Conservation (phyloP, 177 flowering plant genomes). For the Telopea speciosissima region DNA sequence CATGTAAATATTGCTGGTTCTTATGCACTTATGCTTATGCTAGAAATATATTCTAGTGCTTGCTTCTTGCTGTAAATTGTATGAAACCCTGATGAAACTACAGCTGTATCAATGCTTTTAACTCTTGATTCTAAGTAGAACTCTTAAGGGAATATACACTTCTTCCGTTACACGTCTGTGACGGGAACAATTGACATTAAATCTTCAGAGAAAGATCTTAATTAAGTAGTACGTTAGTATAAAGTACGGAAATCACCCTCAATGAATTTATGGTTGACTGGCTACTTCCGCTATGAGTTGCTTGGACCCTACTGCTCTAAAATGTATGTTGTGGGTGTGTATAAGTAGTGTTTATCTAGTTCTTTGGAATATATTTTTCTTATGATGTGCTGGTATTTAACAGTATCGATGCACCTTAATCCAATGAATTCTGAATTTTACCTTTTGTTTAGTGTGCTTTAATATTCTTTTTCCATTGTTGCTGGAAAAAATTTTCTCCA, state of each 20-base stretch:
- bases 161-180: neutral
- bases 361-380: too few species aligned
- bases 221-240: neutral
- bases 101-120: neutral
- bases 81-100: neutral
- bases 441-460: too few species aligned
- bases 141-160: neutral
- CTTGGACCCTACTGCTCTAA: too few species aligned
- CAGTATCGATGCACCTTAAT: too few species aligned
- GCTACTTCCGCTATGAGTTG: too few species aligned
- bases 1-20: neutral
- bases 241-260: neutral
- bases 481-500: too few species aligned
- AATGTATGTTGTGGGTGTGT: too few species aligned
- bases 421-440: too few species aligned
- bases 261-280: too few species aligned
- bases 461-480: too few species aligned
- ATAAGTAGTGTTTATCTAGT: too few species aligned
- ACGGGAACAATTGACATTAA: neutral
- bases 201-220: neutral
- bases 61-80: neutral
- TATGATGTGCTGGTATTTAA: too few species aligned
- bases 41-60: neutral
- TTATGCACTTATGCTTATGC: neutral
- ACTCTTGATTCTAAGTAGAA: neutral